Conservation (phyloP, 768 basidiomycete genomes). For the Neoboletus brunneissimus region DNA sequence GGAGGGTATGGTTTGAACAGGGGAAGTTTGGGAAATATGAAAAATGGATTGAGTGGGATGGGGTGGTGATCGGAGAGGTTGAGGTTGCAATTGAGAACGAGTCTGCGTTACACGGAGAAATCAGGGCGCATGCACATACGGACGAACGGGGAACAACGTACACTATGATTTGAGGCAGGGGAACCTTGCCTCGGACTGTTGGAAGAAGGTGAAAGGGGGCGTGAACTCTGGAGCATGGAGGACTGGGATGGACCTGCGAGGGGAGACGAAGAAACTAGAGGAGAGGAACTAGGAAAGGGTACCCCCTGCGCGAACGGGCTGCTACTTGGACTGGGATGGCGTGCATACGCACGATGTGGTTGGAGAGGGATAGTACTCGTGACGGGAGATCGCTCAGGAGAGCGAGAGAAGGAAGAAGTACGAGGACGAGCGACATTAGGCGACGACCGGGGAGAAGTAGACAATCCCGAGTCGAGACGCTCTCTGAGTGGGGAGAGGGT, state of each 20-base stretch:
- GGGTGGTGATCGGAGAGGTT: background rate
- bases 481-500: constrained; percentile 21
- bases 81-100: constrained; percentile 7
- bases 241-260: constrained; percentile 3
- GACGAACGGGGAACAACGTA: constrained; percentile 3
- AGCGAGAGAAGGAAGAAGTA: constrained; percentile 14
- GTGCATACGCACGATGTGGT: constrained; percentile 2
- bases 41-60: constrained; percentile 7
- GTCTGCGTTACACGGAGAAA: background rate
- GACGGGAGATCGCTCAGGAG: constrained; percentile 15
- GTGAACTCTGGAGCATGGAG: background rate
- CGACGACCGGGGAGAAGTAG: background rate
- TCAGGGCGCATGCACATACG: background rate
- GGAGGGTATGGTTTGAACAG: constrained; percentile 3
- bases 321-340: constrained; percentile 8
- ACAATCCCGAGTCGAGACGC: constrained; percentile 1
- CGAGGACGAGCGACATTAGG: background rate
- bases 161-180: constrained; percentile 8
- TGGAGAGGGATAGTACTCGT: background rate
- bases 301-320: constrained; percentile 11
- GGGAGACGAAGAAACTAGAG: constrained; percentile 11
- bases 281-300: constrained; percentile 12
- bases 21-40: background rate
- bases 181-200: constrained; percentile 8
- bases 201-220: constrained; percentile 6